These are phyloP conservation scores for Pilobolus umbonatus DNA, from an alignment of 192 early-diverging fungal species.

Conservation along the genomic window DNA sequence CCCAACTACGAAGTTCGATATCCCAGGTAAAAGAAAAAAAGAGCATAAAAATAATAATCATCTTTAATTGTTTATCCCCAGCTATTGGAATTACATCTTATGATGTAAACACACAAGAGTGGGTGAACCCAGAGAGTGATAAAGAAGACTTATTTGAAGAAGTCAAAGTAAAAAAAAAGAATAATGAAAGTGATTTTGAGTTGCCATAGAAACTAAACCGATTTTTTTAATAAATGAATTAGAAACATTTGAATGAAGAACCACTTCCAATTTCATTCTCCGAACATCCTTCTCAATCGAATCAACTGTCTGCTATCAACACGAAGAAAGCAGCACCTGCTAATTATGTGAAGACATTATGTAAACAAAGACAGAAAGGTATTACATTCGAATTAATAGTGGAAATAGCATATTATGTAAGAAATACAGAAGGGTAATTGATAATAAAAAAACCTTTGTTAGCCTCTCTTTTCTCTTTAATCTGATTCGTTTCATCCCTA, in stretches of 20 bases:
- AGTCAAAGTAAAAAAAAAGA: slow-evolving; percentile 8
- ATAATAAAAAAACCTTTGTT: background rate
- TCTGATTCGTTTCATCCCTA: slow-evolving; percentile 12
- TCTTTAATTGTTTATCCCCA: background rate
- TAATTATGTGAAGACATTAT: slow-evolving; percentile 13
- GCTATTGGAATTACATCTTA: background rate
- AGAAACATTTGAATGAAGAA: slow-evolving; percentile 14
- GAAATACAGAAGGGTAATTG: background rate
- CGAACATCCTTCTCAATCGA: background rate
- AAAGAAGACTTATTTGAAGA: slow-evolving; percentile 12
- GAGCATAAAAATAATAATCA: too few relatives aligned
- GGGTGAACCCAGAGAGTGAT: background rate
- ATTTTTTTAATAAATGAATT: background rate
- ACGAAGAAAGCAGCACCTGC: slow-evolving; percentile 4
- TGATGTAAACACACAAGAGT: background rate
- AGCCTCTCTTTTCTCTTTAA: background rate
- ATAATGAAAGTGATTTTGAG: background rate
- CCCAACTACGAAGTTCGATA: background rate
- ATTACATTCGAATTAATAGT: slow-evolving; percentile 11
- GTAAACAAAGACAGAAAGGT: slow-evolving; percentile 14
- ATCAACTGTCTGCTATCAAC: background rate
- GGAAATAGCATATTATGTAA: slow-evolving; percentile 14
- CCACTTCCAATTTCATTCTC: background rate
- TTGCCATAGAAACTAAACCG: background rate
- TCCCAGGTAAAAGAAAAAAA: slow-evolving; percentile 1